These are phyloP conservation scores for Russula sp. DNA, from an alignment of 768 basidiomycete species.

Conservation along the genomic window DNA sequence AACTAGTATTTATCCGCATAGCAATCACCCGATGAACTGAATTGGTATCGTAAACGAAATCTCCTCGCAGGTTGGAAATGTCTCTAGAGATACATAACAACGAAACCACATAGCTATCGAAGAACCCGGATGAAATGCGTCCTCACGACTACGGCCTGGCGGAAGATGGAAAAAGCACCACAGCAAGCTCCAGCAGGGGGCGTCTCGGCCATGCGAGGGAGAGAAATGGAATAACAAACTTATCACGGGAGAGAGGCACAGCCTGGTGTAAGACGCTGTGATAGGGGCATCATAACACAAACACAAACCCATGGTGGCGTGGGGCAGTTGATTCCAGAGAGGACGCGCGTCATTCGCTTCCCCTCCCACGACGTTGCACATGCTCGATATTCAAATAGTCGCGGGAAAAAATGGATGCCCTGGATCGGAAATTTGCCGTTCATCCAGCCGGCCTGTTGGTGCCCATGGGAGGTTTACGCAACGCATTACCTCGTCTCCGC, in stretches of 20 bases:
- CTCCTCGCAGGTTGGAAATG: background rate
- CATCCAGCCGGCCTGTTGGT: background rate
- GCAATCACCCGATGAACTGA: background rate
- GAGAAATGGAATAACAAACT: slow-evolving; percentile 2
- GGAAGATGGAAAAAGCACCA: background rate
- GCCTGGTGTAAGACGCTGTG: slow-evolving; percentile 8
- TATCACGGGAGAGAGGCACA: slow-evolving; percentile 12
- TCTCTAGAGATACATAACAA: slow-evolving; percentile 4
- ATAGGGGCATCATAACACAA: slow-evolving; percentile 23
- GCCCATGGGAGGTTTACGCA: slow-evolving; percentile 11
- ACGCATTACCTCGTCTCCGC: slow-evolving; percentile 6
- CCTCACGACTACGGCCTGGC: slow-evolving; percentile 1
- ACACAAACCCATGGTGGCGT: slow-evolving; percentile 21
- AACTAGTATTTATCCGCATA: background rate
- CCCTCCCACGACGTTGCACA: slow-evolving; percentile 20
- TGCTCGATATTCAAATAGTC: slow-evolving; percentile 9
- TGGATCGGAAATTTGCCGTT: slow-evolving; percentile 7
- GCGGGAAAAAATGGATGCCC: slow-evolving; percentile 13
- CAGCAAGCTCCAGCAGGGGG: background rate
- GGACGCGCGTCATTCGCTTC: slow-evolving; percentile 17
- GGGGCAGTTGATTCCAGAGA: slow-evolving; percentile 8
- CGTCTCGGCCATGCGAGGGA: slow-evolving; percentile 1
- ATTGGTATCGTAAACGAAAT: background rate
- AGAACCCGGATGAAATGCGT: slow-evolving; percentile 3
- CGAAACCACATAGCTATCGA: background rate